Evolutionary conservation across 169 alveolate species (phyloP).

Genomic region (Amoebophrya sp.): DNA sequence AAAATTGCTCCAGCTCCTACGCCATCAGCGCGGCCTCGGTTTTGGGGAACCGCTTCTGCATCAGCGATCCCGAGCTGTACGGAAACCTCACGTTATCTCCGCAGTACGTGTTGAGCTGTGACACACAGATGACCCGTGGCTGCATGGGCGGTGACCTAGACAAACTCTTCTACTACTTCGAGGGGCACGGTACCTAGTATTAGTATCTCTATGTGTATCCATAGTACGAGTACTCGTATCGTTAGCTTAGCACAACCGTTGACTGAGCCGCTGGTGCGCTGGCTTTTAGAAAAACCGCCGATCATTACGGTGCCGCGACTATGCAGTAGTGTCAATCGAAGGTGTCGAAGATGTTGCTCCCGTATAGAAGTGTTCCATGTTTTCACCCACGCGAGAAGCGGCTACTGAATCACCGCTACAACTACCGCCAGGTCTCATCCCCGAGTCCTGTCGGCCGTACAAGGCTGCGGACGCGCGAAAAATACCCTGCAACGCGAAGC

Average conservation of each 20-base stretch:
- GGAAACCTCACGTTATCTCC: background rate
- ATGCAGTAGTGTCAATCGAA: too few species aligned
- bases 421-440: background rate
- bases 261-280: too few species aligned
- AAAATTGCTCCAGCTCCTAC: background rate
- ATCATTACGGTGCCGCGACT: too few species aligned
- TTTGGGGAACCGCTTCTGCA: background rate
- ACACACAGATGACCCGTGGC: background rate
- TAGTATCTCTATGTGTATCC: background rate
- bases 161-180: background rate
- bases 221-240: too few species aligned
- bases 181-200: background rate
- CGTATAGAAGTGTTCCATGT: too few species aligned
- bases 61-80: background rate
- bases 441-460: background rate
- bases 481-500: background rate
- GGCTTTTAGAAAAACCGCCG: too few species aligned
- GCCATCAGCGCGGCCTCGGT: background rate
- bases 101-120: background rate
- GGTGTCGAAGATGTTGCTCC: too few species aligned
- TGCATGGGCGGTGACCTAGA: background rate
- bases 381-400: too few species aligned
- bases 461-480: background rate
- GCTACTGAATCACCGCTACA: background rate
- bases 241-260: too few species aligned